These are phyloP conservation scores for Suhomyces kunorum DNA, from an alignment of 1,139 yeast species.

Conservation along the genomic window DNA sequence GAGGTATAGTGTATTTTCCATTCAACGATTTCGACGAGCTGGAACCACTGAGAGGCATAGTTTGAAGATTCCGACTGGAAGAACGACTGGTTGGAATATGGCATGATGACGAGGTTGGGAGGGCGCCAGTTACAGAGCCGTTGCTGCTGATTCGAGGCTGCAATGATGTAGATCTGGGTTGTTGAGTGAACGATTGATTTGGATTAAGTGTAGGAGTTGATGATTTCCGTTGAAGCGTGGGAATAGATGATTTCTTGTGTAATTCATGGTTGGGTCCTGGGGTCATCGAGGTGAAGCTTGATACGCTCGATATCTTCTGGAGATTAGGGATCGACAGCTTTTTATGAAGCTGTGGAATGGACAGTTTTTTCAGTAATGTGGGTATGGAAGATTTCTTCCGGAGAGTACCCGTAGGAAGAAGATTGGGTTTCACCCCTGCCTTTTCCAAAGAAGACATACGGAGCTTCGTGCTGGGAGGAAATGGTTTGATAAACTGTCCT, in stretches of 20 bases:
- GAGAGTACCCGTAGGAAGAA: slow-evolving; percentile 7
- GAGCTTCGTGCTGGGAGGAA: slow-evolving; percentile 27
- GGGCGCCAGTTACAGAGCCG: neutral
- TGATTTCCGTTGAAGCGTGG: slow-evolving; percentile 20
- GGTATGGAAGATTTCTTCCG: slow-evolving; percentile 15
- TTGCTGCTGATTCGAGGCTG: slow-evolving; percentile 4
- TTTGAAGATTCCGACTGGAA: neutral
- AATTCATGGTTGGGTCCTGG: slow-evolving; percentile 11
- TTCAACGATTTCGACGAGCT: slow-evolving; percentile 11
- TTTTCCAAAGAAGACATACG: slow-evolving; percentile 35
- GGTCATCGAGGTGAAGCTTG: slow-evolving; percentile 14
- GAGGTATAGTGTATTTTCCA: slow-evolving; percentile 21
- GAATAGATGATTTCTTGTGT: slow-evolving; percentile 19
- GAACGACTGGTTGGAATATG: slow-evolving; percentile 6
- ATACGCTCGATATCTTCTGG: slow-evolving; percentile 23
- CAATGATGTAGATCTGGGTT: neutral
- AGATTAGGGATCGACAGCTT: slow-evolving; percentile 21
- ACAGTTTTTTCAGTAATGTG: slow-evolving; percentile 19
- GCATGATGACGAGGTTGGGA: neutral
- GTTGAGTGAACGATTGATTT: neutral
- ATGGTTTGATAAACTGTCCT: slow-evolving; percentile 27
- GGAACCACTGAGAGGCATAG: slow-evolving; percentile 4
- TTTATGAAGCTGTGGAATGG: slow-evolving; percentile 20
- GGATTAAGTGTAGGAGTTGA: slow-evolving; percentile 11
- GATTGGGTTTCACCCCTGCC: slow-evolving; percentile 33